Percentiles rank a stretch among this genome's conserved stretches.
Conservation (phyloP, 441 rosid genomes). For the Erodium moschatum region DNA sequence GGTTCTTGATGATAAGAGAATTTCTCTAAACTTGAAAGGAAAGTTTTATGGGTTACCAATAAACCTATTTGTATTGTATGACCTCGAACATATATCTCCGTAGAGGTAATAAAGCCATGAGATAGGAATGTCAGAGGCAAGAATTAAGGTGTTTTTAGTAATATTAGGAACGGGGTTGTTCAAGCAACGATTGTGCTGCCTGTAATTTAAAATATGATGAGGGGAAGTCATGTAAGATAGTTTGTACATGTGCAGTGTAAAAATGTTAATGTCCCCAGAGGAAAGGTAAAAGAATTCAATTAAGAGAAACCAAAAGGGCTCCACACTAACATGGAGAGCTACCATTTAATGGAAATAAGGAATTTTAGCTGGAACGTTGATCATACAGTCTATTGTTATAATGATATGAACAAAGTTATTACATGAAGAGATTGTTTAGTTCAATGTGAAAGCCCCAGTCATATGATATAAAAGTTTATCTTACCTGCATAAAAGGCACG, state of each 20-base stretch:
- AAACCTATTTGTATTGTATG: background rate
- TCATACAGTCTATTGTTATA: no score
- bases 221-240: background rate
- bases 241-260: background rate
- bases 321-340: background rate
- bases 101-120: background rate
- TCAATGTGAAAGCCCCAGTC: no score
- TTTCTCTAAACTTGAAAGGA: background rate
- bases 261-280: background rate
- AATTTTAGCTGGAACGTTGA: no score
- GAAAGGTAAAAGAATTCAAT: conserved; percentile 2
- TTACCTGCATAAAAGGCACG: conserved; percentile 29
- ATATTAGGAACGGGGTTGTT: background rate
- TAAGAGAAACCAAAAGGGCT: background rate
- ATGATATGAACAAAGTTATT: no score
- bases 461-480: background rate
- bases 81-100: background rate
- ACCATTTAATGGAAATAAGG: no score
- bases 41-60: background rate
- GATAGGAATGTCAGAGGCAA: background rate
- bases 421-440: no score
- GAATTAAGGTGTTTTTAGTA: background rate
- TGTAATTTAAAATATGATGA: background rate
- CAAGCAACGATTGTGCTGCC: background rate
- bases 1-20: background rate